phyloP scores from a whole-genome alignment of 108 stramenopile genomes.

The Discostella stelligeroides region DNA sequence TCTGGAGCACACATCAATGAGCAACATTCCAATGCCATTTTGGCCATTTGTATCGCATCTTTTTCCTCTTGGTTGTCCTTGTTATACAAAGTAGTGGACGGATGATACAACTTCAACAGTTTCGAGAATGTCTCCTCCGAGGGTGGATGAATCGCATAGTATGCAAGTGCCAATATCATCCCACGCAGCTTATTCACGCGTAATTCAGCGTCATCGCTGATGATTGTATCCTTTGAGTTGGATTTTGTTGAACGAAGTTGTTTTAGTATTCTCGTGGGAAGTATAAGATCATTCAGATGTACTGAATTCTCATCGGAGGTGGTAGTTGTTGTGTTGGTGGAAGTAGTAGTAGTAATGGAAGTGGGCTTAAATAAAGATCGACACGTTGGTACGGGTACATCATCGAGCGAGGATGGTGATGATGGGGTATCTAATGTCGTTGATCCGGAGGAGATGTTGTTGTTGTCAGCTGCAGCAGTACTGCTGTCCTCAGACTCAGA shows the following conservation, averaged over 20 bases:
- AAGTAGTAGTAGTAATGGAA: constrained; percentile 1
- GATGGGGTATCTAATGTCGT: background rate
- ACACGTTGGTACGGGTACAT: no score
- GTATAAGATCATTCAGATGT: constrained; percentile 16
- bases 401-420: background rate
- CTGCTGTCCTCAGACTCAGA: background rate
- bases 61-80: constrained; percentile 34
- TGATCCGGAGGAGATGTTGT: background rate
- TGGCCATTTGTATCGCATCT: constrained; percentile 46
- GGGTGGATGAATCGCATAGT: constrained; percentile 35
- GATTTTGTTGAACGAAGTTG: constrained; percentile 18
- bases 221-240: constrained; percentile 3
- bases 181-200: constrained; percentile 56
- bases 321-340: no score
- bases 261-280: constrained; percentile 18
- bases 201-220: background rate
- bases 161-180: constrained; percentile 68
- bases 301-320: background rate
- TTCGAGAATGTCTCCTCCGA: constrained; percentile 22
- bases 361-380: constrained; percentile 23
- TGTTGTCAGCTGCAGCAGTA: no score
- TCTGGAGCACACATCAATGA: constrained; percentile 34
- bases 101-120: constrained; percentile 66
- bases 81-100: constrained; percentile 18
- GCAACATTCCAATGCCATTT: constrained; percentile 50